A percentile compares a stretch with the other conserved stretches of the same genome.
phyloP scores from a whole-genome alignment of 108 stramenopile genomes.

The Cyclotella distinguenda region DNA sequence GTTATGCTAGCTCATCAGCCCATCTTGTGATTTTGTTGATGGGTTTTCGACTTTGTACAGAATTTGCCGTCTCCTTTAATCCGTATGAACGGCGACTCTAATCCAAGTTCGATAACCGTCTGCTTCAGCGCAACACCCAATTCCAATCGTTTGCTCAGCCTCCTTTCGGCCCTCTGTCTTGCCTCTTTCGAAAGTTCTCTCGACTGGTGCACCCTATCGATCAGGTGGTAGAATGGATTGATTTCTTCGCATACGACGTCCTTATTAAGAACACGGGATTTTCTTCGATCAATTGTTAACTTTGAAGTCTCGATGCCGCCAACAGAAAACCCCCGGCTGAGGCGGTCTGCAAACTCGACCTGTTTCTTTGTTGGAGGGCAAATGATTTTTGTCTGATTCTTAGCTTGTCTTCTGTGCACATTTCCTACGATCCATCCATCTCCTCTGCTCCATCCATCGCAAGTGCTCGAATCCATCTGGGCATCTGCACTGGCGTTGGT shows the following conservation, averaged over 20 bases:
- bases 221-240: conserved; percentile 39
- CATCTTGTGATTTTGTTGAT: background rate
- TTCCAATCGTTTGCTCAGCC: conserved; percentile 8
- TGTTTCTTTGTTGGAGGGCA: conserved; percentile 50
- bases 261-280: conserved; percentile 15
- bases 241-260: conserved; percentile 27
- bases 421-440: conserved; percentile 48
- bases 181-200: conserved; percentile 41
- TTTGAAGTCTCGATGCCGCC: conserved; percentile 20
- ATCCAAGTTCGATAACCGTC: conserved; percentile 9
- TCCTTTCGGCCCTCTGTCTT: conserved; percentile 31
- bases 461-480: conserved; percentile 8
- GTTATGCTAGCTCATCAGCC: too few relatives aligned
- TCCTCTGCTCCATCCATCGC: conserved; percentile 18
- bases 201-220: conserved; percentile 24
- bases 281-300: conserved; percentile 3
- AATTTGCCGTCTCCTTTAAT: background rate
- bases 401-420: conserved; percentile 15
- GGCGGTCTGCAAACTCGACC: conserved; percentile 48
- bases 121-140: conserved; percentile 14
- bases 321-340: conserved; percentile 45
- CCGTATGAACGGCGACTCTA: background rate
- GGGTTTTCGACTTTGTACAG: background rate
- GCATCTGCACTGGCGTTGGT: conserved; percentile 8
- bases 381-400: conserved; percentile 27